phyloP scores from a whole-genome alignment of 192 early-diverging fungal species.

The Backusella macrospora region DNA sequence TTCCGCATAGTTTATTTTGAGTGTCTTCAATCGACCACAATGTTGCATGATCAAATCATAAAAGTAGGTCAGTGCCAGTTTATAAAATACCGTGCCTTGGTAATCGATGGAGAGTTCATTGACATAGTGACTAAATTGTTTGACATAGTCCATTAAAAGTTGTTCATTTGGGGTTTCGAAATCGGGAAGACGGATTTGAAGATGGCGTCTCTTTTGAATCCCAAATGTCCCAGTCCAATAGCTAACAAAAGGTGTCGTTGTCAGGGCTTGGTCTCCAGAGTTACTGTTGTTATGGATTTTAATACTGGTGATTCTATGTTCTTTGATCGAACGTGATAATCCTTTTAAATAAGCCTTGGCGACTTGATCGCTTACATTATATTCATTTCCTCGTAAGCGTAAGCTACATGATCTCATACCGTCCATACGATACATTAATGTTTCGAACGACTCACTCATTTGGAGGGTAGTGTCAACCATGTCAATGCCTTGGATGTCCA shows the following conservation, averaged over 20 bases:
- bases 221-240: neutral
- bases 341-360: neutral
- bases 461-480: neutral
- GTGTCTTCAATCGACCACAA: neutral
- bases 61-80: neutral
- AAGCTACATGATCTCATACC: neutral
- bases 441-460: neutral
- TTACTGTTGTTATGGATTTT: neutral
- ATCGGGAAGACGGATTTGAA: neutral
- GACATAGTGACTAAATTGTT: neutral
- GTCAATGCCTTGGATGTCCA: neutral
- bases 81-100: constrained; percentile 5
- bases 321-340: neutral
- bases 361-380: neutral
- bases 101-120: constrained; percentile 13
- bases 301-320: constrained; percentile 1
- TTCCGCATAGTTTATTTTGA: constrained; percentile 10
- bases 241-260: neutral
- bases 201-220: neutral
- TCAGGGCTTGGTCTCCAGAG: neutral
- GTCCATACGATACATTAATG: neutral
- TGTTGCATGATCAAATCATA: neutral
- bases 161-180: neutral
- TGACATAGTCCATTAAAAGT: neutral
- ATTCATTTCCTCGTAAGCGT: neutral